A percentile compares a stretch with the other conserved stretches of the same genome.
Evolutionary conservation across 345 rosid species (phyloP).

Genomic region (Punica granatum): DNA sequence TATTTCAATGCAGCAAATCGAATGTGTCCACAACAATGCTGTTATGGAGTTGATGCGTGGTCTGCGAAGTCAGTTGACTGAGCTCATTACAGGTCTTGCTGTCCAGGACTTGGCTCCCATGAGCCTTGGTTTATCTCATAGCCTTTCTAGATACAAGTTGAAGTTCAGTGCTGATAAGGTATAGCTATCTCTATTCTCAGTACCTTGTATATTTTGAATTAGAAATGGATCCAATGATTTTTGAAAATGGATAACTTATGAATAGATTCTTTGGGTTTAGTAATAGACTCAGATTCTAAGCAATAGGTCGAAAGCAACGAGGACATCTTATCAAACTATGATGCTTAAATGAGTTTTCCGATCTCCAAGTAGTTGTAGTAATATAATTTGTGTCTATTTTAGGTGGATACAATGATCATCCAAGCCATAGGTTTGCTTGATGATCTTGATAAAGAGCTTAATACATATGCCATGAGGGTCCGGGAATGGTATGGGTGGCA

Average conservation of each 20-base stretch:
- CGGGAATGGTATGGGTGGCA: constrained; percentile 98
- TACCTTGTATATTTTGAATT: background rate
- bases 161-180: constrained; percentile 97
- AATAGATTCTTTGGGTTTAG: background rate
- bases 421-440: constrained; percentile 95
- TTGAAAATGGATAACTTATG: background rate
- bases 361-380: background rate
- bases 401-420: constrained; percentile 97
- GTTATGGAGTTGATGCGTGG: constrained; percentile 95
- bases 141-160: constrained; percentile 80
- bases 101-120: constrained; percentile 81
- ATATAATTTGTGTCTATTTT: constrained; percentile 3
- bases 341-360: background rate
- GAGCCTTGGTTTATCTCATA: constrained; percentile 95
- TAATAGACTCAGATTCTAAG: too few relatives aligned
- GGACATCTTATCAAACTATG: background rate
- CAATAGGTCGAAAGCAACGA: too few relatives aligned
- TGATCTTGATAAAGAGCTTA: constrained; percentile 93
- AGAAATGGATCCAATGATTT: background rate
- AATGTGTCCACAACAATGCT: constrained; percentile 78
- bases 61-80: constrained; percentile 75
- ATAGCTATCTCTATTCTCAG: background rate
- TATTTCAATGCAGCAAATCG: constrained; percentile 57
- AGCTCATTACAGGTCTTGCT: constrained; percentile 74
- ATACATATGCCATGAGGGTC: constrained; percentile 88